Conservation (phyloP, 2,329 filamentous ascomycete species). For the Lachnum nothofagi region DNA sequence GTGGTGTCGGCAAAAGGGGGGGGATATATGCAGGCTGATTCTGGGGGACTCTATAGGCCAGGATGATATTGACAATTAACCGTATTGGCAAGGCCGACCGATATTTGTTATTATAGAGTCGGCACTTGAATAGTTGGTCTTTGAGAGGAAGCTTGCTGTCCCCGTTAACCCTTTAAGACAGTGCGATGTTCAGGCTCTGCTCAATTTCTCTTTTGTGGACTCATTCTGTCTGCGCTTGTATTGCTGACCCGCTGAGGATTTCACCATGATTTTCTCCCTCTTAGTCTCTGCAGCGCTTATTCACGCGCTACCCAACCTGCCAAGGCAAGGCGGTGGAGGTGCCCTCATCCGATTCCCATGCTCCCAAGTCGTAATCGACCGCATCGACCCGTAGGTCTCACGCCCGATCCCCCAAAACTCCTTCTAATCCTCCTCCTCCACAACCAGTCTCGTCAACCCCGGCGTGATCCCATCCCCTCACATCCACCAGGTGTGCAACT, state of each 20-base stretch:
- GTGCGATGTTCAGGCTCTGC: not conserved
- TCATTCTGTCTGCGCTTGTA: not conserved
- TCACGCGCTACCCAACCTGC: not conserved
- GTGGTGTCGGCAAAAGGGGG: not conserved
- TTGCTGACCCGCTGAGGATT: not conserved
- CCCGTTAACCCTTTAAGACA: not conserved
- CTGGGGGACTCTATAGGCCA: not conserved
- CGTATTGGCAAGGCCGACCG: not conserved
- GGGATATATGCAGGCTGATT: not conserved
- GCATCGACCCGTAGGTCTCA: constrained; percentile 15
- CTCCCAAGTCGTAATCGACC: constrained; percentile 21
- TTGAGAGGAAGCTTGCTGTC: not conserved
- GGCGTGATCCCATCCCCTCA: constrained; percentile 18
- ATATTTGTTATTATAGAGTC: not conserved
- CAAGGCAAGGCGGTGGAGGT: not conserved
- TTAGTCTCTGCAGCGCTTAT: constrained; percentile 7
- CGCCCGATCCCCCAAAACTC: not conserved
- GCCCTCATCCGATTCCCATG: constrained; percentile 17
- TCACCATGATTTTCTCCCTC: constrained; percentile 5
- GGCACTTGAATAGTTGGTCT: not conserved
- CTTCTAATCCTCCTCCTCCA: not conserved
- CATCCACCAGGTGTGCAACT: constrained; percentile 16
- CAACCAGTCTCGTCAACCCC: constrained; percentile 16
- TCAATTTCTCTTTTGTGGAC: not conserved
- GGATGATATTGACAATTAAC: not conserved